Conservation (phyloP, 371 early-diverging fungal species). For the Rhizopus delemar region DNA sequence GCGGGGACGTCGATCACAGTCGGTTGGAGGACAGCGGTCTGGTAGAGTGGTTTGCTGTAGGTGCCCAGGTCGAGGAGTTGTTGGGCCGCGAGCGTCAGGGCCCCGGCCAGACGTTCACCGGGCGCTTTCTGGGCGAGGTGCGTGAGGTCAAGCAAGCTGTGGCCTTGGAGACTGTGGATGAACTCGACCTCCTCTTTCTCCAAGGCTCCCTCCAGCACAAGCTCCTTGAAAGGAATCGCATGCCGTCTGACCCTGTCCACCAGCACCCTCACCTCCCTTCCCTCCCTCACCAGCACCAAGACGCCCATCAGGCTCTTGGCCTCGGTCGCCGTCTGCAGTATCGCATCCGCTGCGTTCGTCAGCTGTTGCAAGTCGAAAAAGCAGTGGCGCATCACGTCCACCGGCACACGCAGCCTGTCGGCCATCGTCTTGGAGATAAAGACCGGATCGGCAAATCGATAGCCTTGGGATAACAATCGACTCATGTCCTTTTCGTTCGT, state of each 20-base stretch:
- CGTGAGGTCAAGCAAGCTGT: slow-evolving; percentile 25
- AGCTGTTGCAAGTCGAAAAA: slow-evolving; percentile 40
- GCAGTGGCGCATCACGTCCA: slow-evolving; percentile 37
- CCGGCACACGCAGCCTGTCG: slow-evolving; percentile 35
- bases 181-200: slow-evolving; percentile 26
- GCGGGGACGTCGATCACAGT: slow-evolving; percentile 40
- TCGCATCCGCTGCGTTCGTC: slow-evolving; percentile 20
- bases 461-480: slow-evolving; percentile 39
- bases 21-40: slow-evolving; percentile 29
- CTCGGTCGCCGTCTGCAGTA: slow-evolving; percentile 10
- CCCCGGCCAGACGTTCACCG: slow-evolving; percentile 18
- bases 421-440: slow-evolving; percentile 51
- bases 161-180: slow-evolving; percentile 26
- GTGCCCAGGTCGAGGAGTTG: slow-evolving; percentile 28
- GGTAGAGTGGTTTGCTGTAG: slow-evolving; percentile 29
- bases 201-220: slow-evolving; percentile 22
- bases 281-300: slow-evolving; percentile 37
- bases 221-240: slow-evolving; percentile 37
- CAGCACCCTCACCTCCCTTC: slow-evolving; percentile 22
- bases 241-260: slow-evolving; percentile 37
- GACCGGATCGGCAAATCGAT: slow-evolving; percentile 44
- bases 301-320: slow-evolving; percentile 36
- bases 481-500: slow-evolving; percentile 23
- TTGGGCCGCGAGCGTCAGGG: slow-evolving; percentile 29
- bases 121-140: slow-evolving; percentile 7